Conservation (phyloP, 2,329 filamentous ascomycete species). For the Penicillium sp. region DNA sequence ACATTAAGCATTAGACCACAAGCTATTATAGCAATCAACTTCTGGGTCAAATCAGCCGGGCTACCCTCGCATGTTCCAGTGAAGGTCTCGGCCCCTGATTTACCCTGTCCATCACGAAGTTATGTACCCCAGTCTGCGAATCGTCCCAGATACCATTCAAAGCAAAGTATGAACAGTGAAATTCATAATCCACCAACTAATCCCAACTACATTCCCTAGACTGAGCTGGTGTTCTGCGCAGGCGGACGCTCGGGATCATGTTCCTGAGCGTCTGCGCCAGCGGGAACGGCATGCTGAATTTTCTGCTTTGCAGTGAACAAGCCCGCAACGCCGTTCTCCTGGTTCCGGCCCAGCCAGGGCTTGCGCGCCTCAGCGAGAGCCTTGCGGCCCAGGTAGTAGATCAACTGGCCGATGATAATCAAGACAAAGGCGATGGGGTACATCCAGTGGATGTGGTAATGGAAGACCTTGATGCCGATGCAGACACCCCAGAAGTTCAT, state of each 20-base stretch:
- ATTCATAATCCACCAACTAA: neutral
- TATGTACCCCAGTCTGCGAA: neutral
- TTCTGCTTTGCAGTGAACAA: constrained; percentile 82
- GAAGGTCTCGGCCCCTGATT: neutral
- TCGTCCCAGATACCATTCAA: neutral
- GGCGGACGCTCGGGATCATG: constrained; percentile 13
- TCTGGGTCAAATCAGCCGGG: neutral
- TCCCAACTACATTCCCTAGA: neutral
- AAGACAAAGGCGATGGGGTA: constrained; percentile 95
- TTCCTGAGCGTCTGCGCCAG: constrained; percentile 13
- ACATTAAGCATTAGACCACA: constrained; percentile 1
- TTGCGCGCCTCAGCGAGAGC: constrained; percentile 86
- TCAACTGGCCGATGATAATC: constrained; percentile 80
- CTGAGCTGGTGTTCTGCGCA: constrained; percentile 14
- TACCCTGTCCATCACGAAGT: neutral
- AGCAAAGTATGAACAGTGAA: neutral
- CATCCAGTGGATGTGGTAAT: constrained; percentile 77
- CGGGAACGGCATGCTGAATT: constrained; percentile 47
- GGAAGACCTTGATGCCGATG: constrained; percentile 86
- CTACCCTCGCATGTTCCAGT: neutral
- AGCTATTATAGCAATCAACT: neutral
- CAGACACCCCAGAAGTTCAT: constrained; percentile 97
- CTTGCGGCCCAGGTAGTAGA: constrained; percentile 84
- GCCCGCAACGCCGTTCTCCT: constrained; percentile 77
- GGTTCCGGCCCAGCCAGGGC: constrained; percentile 88